Percentiles rank a stretch among this genome's conserved stretches.
phyloP scores from a whole-genome alignment of 192 early-diverging fungal genomes.

The Entomortierella beljakovae region DNA sequence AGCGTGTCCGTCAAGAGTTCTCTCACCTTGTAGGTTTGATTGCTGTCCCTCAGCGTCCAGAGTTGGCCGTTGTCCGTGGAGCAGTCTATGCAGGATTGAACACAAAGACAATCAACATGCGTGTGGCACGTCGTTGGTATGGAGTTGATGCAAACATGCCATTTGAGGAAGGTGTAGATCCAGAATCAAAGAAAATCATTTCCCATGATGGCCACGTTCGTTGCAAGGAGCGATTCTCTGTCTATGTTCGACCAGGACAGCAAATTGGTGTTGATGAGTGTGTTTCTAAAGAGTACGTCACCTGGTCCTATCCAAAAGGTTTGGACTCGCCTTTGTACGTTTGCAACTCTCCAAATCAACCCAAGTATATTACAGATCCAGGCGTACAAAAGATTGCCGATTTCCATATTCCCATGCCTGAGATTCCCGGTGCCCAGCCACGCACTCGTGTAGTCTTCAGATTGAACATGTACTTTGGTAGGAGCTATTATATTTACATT shows the following conservation, averaged over 20 bases:
- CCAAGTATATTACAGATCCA: conserved; percentile 57
- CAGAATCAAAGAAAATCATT: conserved; percentile 56
- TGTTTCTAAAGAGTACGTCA: conserved; percentile 51
- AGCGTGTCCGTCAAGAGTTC: conserved; percentile 61
- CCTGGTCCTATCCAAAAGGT: conserved; percentile 48
- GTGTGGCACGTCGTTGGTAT: conserved; percentile 64
- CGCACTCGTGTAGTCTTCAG: conserved; percentile 57
- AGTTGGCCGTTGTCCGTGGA: conserved; percentile 64
- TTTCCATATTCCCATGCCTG: conserved; percentile 58
- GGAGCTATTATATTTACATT: neutral
- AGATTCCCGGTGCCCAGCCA: conserved; percentile 42
- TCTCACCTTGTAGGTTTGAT: conserved; percentile 54
- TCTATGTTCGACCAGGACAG: conserved; percentile 56
- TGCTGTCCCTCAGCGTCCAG: conserved; percentile 66
- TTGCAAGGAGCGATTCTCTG: conserved; percentile 63
- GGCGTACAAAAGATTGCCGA: conserved; percentile 59
- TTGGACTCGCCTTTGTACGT: conserved; percentile 48
- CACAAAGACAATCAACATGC: conserved; percentile 59
- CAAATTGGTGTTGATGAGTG: conserved; percentile 53
- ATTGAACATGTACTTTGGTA: conserved; percentile 52
- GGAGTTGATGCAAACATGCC: conserved; percentile 62
- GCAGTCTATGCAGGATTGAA: conserved; percentile 65
- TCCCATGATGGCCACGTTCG: conserved; percentile 59
- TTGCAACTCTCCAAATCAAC: conserved; percentile 49
- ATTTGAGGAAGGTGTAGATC: conserved; percentile 63